Evolutionary conservation across 306 rosid species (phyloP).

Genomic region (Gastrolobium villosum): DNA sequence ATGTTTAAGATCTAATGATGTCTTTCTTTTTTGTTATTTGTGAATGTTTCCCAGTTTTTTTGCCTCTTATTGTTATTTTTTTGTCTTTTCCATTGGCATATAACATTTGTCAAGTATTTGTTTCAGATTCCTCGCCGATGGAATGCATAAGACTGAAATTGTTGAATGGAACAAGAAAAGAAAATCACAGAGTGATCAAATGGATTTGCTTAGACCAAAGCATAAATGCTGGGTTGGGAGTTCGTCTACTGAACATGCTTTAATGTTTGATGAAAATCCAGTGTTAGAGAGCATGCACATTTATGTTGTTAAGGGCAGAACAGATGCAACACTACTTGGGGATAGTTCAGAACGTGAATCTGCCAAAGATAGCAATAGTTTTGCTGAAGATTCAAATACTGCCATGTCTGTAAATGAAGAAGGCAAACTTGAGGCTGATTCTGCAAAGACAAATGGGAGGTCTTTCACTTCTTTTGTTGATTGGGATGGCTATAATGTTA

Average conservation of each 20-base stretch:
- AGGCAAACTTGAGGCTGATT: constrained; percentile 41
- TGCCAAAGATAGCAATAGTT: constrained; percentile 62
- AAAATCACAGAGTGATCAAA: constrained; percentile 61
- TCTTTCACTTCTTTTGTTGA: constrained; percentile 48
- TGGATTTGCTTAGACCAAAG: constrained; percentile 66
- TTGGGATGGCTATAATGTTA: background rate
- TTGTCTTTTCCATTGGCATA: background rate
- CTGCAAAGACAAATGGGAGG: constrained; percentile 29
- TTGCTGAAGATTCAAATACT: constrained; percentile 54
- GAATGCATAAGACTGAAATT: constrained; percentile 7
- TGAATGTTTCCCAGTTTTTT: background rate
- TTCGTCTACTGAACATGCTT: constrained; percentile 43
- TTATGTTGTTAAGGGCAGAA: constrained; percentile 25
- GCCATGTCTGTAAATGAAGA: constrained; percentile 56
- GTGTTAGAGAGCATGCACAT: constrained; percentile 40
- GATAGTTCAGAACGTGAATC: constrained; percentile 54
- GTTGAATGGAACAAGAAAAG: constrained; percentile 66
- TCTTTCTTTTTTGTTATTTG: background rate
- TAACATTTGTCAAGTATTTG: background rate
- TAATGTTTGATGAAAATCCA: constrained; percentile 42
- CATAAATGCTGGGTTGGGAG: constrained; percentile 59
- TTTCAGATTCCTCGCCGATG: constrained; percentile 52
- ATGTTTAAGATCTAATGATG: background rate
- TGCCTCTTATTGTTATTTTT: constrained; percentile 3
- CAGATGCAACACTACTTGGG: constrained; percentile 20